phyloP scores from a whole-genome alignment of 768 basidiomycete genomes.

The Lactarius evosmus region DNA sequence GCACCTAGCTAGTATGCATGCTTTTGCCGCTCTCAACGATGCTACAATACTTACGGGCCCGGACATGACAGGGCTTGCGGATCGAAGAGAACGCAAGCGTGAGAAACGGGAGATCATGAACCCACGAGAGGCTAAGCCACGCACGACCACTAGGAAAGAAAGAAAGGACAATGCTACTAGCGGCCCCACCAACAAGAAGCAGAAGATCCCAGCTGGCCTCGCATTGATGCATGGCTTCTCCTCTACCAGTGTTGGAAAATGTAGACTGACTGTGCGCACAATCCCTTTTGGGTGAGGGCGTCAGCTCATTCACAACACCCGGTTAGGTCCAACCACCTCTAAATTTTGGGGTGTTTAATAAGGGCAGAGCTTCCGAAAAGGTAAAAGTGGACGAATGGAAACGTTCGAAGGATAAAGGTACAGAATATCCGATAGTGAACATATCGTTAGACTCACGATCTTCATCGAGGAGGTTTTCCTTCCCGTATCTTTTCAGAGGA shows the following conservation, averaged over 20 bases:
- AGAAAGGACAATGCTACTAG: constrained; percentile 29
- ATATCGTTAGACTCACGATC: background rate
- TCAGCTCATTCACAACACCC: constrained; percentile 3
- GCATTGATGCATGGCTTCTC: constrained; percentile 68
- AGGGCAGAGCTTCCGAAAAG: constrained; percentile 58
- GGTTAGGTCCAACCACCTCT: constrained; percentile 44
- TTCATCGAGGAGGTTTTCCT: constrained; percentile 12
- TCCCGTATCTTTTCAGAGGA: constrained; percentile 31
- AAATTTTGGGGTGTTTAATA: constrained; percentile 58
- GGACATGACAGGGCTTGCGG: constrained; percentile 50
- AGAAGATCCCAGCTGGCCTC: constrained; percentile 46
- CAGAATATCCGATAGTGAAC: background rate
- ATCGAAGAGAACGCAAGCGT: constrained; percentile 63
- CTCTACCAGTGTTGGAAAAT: constrained; percentile 58
- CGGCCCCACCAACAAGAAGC: constrained; percentile 29
- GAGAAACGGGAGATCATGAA: constrained; percentile 29
- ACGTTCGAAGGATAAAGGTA: constrained; percentile 33
- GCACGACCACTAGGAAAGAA: constrained; percentile 19
- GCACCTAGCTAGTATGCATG: constrained; percentile 37
- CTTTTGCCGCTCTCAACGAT: background rate
- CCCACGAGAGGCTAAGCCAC: constrained; percentile 15
- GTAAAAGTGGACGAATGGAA: constrained; percentile 32
- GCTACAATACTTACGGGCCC: constrained; percentile 5
- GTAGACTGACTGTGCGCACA: constrained; percentile 55
- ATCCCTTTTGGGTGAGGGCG: background rate